Percentiles rank a stretch among this genome's conserved stretches.
These are phyloP conservation scores for Cyclotella kingstonii DNA, from an alignment of 108 stramenopile genomes.

Conservation along the genomic window DNA sequence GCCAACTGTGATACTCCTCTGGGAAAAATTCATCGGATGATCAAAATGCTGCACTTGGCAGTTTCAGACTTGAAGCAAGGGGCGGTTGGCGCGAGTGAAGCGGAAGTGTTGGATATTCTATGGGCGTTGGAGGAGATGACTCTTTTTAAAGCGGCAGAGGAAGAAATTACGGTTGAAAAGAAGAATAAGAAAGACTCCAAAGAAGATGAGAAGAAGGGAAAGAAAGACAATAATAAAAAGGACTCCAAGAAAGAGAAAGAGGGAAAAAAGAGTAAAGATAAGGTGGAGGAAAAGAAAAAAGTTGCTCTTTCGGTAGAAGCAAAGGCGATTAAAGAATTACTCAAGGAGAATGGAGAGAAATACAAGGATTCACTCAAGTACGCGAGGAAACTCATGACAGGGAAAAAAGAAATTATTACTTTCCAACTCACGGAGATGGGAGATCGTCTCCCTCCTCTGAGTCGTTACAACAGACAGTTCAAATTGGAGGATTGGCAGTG, in stretches of 20 bases:
- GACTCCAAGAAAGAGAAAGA: conserved; percentile 77
- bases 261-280: conserved; percentile 69
- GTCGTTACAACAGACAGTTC: conserved; percentile 92
- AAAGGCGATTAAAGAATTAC: conserved; percentile 66
- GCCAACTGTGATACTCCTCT: conserved; percentile 84
- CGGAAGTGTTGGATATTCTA: conserved; percentile 90
- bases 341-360: conserved; percentile 85
- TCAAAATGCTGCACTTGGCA: conserved; percentile 92
- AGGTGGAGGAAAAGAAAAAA: conserved; percentile 67
- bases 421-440: conserved; percentile 97
- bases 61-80: conserved; percentile 76
- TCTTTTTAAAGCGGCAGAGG: conserved; percentile 75
- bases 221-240: conserved; percentile 76
- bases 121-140: conserved; percentile 95
- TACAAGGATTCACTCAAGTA: conserved; percentile 93
- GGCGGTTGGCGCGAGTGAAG: conserved; percentile 69
- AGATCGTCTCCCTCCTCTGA: conserved; percentile 96
- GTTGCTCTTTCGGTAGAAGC: conserved; percentile 70
- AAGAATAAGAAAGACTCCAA: conserved; percentile 83
- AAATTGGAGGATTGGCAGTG: conserved; percentile 98
- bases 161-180: conserved; percentile 73
- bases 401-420: conserved; percentile 82
- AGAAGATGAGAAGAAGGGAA: conserved; percentile 75
- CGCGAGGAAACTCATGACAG: conserved; percentile 86
- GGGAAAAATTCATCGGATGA: conserved; percentile 94